A percentile compares a stretch with the other conserved stretches of the same genome.
These are phyloP conservation scores for Talaromyces ruber DNA, from an alignment of 495 filamentous ascomycete genomes.

Conservation along the genomic window DNA sequence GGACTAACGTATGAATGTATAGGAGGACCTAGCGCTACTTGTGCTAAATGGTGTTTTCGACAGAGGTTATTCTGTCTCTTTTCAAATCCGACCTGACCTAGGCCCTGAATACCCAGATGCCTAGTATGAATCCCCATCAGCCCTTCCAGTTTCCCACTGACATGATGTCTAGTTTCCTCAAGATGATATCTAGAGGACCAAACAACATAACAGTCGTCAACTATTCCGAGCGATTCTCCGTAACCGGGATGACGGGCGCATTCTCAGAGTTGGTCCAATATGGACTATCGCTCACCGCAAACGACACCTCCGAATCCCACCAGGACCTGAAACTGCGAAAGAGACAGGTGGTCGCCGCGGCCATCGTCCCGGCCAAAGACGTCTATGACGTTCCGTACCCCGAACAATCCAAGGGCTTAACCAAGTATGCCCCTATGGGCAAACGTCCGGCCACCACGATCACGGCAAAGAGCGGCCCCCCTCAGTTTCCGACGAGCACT, in stretches of 20 bases:
- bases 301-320: conserved; percentile 23
- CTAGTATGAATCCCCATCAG: conserved; percentile 41
- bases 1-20: neutral
- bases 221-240: conserved; percentile 56
- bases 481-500: conserved; percentile 54
- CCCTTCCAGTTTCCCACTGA: conserved; percentile 1
- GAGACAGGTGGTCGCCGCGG: conserved; percentile 18
- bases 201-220: conserved; percentile 45
- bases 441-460: conserved; percentile 58
- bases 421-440: conserved; percentile 67
- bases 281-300: conserved; percentile 32
- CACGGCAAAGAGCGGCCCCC: conserved; percentile 42
- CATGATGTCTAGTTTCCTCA: conserved; percentile 47
- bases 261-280: conserved; percentile 39
- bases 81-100: conserved; percentile 35
- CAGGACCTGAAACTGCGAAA: conserved; percentile 22
- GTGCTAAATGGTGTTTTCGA: conserved; percentile 32
- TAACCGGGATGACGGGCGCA: conserved; percentile 58
- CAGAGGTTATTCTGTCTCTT: conserved; percentile 42
- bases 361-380: neutral
- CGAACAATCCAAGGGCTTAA: conserved; percentile 49
- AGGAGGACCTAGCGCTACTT: conserved; percentile 38
- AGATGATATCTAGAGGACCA: conserved; percentile 46
- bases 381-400: conserved; percentile 50
- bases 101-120: conserved; percentile 47